Evolutionary conservation across 768 basidiomycete genomes (phyloP), one percentile per base, ranked within the genome.

Genomic region (Mycena pura): DNA sequence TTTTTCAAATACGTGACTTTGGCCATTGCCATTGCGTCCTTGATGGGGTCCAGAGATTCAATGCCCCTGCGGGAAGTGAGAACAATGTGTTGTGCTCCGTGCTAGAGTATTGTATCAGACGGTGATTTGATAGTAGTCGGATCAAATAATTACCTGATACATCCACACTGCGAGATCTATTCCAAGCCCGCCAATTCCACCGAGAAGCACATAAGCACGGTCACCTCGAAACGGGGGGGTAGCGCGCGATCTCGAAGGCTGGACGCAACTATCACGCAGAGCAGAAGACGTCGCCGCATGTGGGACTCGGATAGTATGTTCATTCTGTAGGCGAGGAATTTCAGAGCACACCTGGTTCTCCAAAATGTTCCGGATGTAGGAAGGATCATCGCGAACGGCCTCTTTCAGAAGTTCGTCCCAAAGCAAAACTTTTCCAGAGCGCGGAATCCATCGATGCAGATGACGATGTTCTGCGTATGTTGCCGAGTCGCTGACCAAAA

Each of bases 371-470:
- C 25, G 6, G 4, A 47, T 38, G 15, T 45, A 55, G 6, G 41
- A 31, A 19, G 53, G 53, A 55, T 55, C 53, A 3, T 34, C 17
- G 15, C 3, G 3, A 10, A 45, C 8, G 6, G 41, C 32, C 22
- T 5, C 21, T 28, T 19, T 36, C 3, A 55, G 15, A 36, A 55
- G 13, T 24, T 55, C 21, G 22, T 55, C 43, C 53, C 41, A 55
- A 5, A 55, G 6, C 9, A 44, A 22, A 8, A 55, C 21, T 11
- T 22, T 44, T 3, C 53, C 53, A 3, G 41, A 44, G 6, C 43
- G 53, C 21, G 53, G 41, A 27, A 55, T 45, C 43, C 41, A 55
- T 10, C 53, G 53, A 34, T 31, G 53, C 43, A 55, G 24, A n/a
- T 55, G 53, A 17, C 4, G 41, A 36, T 55, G n/a, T 31, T 55